phyloP scores from a whole-genome alignment of 306 rosid genomes.

The Comarum palustre region DNA sequence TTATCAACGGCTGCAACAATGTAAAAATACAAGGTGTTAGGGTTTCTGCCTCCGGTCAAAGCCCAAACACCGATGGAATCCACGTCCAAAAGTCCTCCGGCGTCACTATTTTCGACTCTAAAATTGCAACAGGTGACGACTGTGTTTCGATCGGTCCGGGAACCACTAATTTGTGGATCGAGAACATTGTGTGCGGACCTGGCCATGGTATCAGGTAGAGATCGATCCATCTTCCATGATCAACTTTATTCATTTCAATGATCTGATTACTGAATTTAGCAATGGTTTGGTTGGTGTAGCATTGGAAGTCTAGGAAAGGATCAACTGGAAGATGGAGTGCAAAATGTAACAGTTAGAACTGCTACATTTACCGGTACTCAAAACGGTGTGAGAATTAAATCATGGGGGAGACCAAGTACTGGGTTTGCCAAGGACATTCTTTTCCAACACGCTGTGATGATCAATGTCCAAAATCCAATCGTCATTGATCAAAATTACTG shows the following conservation, averaged over 20 bases:
- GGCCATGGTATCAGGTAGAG: slow-evolving; percentile 70
- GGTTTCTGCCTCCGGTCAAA: slow-evolving; percentile 33
- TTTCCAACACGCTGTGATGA: slow-evolving; percentile 35
- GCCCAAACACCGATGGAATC: slow-evolving; percentile 70
- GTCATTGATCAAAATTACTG: slow-evolving; percentile 59
- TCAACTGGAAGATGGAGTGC: slow-evolving; percentile 40
- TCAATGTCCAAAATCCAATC: slow-evolving; percentile 42
- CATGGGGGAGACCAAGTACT: slow-evolving; percentile 55
- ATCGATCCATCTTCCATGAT: no score
- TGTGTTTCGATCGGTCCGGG: slow-evolving; percentile 66
- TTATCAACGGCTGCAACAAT: slow-evolving; percentile 34
- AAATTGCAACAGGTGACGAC: slow-evolving; percentile 52
- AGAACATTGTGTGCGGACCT: slow-evolving; percentile 51
- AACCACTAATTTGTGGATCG: slow-evolving; percentile 46
- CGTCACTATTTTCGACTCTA: slow-evolving; percentile 41
- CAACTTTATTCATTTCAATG: no score
- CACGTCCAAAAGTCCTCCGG: slow-evolving; percentile 43
- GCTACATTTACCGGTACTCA: slow-evolving; percentile 33
- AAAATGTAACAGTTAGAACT: slow-evolving; percentile 47
- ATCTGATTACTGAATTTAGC: no score
- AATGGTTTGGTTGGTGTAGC: no score
- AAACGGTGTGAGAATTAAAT: slow-evolving; percentile 55
- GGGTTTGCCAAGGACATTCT: slow-evolving; percentile 42
- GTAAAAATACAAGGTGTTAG: slow-evolving; percentile 35
- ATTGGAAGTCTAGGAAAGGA: slow-evolving; percentile 53